Evolutionary conservation across 1,284 basidiomycete genomes (phyloP), one percentile per base, ranked within the genome.

Genomic region (Rhodofomes roseus): DNA sequence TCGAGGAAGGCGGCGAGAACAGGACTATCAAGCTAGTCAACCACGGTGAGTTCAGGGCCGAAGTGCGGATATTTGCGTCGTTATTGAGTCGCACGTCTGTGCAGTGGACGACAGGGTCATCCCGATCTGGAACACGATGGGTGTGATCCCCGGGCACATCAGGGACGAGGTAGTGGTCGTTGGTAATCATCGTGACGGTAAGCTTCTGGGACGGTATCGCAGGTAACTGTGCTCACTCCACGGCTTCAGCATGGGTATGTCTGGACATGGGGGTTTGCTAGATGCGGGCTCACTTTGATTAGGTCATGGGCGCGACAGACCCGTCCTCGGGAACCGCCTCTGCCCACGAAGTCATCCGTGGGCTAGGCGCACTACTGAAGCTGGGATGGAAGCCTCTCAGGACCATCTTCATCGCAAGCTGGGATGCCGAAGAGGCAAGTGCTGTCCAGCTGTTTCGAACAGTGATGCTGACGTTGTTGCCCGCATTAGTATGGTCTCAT

Each of bases 381-480:
- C 76, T 77, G 11, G 95, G 93, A 18, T 98, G 95, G 95, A 92
- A 85, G 65, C 96, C 95, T 9, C 76, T 95, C 36, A 79, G 95
- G 61, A 95, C 92, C 5, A 87, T 96, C 65, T 73, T 96, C 18
- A 81, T 97, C 55, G 93, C 92, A 3, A 90, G 86, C 63, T 96
- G 93, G 94, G 93, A 96, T 71, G 95, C 86, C 0, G 95, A 97
- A 75, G 95, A 95, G 80, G 85, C 86, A 51, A 55, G 68, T 64
- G 4, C 31, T 12, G 9, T 18, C 36, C 22, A 11, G 8, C 48
- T 11, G 11, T 34, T 34, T 5, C 11, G 31, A 34, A 34, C 5
- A 4, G 5, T 34, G 31, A 5, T 34, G 31, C 31, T 34, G 31
- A 34, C 31, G 4, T 5, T 34, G 31, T 11, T n/a, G 31, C 31